Evolutionary conservation across 257 asterid genomes (phyloP).

Genomic region (Mitragyna speciosa): DNA sequence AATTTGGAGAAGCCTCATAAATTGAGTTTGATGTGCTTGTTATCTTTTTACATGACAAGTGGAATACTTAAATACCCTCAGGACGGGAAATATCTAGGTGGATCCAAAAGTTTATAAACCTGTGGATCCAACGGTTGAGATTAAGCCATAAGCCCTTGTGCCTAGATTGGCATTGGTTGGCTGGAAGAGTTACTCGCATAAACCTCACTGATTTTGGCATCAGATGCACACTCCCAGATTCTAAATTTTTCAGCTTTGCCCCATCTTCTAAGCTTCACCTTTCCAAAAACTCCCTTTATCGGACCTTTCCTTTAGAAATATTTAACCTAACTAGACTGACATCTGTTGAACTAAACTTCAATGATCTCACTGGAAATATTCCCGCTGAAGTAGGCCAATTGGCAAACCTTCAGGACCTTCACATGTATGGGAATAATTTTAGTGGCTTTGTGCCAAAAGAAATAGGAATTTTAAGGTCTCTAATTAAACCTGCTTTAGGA

Average conservation of each 20-base stretch:
- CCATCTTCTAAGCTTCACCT: slow-evolving; percentile 7
- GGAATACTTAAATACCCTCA: too few species aligned
- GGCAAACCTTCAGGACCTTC: slow-evolving; percentile 16
- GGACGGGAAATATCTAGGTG: too few species aligned
- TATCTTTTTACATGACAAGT: too few species aligned
- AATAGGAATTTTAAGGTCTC: slow-evolving; percentile 9
- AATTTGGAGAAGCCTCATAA: too few species aligned
- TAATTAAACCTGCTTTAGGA: not conserved
- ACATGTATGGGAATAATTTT: not conserved
- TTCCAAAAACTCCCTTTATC: slow-evolving; percentile 22
- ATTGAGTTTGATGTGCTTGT: too few species aligned
- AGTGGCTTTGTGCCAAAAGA: slow-evolving; percentile 5
- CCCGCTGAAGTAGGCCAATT: slow-evolving; percentile 30
- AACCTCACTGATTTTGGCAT: slow-evolving; percentile 20
- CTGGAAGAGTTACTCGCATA: slow-evolving; percentile 8
- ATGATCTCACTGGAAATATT: too few species aligned
- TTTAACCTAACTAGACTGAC: slow-evolving; percentile 8
- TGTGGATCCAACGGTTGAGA: too few species aligned
- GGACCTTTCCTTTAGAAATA: slow-evolving; percentile 22
- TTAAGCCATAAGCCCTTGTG: too few species aligned
- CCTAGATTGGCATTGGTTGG: slow-evolving; percentile 21
- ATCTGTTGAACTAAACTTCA: not conserved
- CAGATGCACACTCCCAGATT: slow-evolving; percentile 14
- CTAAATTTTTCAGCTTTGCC: slow-evolving; percentile 23
- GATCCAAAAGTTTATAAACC: too few species aligned